Evolutionary conservation across 192 early-diverging fungal species (phyloP).

Genomic region (Coemansia sp.): DNA sequence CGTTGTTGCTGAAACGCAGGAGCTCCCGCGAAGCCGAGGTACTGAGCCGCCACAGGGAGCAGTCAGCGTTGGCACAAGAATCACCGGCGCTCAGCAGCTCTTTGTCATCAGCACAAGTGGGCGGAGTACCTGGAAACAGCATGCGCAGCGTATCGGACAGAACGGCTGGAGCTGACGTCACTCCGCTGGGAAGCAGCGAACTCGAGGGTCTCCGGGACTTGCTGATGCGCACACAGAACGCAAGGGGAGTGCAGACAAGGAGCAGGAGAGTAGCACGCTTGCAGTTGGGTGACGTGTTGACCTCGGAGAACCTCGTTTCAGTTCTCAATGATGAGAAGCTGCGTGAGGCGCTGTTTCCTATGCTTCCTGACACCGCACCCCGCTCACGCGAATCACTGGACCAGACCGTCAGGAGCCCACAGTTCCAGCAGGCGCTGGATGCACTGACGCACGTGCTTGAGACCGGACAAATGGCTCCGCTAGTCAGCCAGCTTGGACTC

Average conservation of each 20-base stretch:
- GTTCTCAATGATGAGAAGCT: conserved; percentile 37
- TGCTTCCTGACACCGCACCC: conserved; percentile 37
- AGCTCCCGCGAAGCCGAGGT: conserved; percentile 26
- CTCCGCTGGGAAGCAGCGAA: conserved; percentile 17
- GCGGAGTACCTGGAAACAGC: conserved; percentile 29
- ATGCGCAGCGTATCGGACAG: conserved; percentile 18
- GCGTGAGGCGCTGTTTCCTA: conserved; percentile 45
- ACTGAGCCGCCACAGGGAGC: conserved; percentile 37
- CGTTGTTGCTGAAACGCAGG: conserved; percentile 7
- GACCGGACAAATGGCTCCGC: conserved; percentile 49
- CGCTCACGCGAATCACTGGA: conserved; percentile 21
- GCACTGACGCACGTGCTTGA: conserved; percentile 47
- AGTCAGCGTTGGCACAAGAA: conserved; percentile 37
- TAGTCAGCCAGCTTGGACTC: conserved; percentile 51
- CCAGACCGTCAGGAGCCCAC: conserved; percentile 42
- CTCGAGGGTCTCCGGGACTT: conserved; percentile 36
- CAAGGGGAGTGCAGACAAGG: neutral
- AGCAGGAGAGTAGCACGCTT: conserved; percentile 5
- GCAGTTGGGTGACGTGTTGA: conserved; percentile 49
- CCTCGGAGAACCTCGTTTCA: conserved; percentile 23
- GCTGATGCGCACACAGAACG: conserved; percentile 24
- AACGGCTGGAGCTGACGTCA: conserved; percentile 33
- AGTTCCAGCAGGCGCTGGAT: conserved; percentile 54
- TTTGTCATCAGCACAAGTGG: conserved; percentile 37
- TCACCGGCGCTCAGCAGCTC: conserved; percentile 11